Evolutionary conservation across 2,329 filamentous ascomycete genomes (phyloP).

Genomic region (Fusarium mundagurra): DNA sequence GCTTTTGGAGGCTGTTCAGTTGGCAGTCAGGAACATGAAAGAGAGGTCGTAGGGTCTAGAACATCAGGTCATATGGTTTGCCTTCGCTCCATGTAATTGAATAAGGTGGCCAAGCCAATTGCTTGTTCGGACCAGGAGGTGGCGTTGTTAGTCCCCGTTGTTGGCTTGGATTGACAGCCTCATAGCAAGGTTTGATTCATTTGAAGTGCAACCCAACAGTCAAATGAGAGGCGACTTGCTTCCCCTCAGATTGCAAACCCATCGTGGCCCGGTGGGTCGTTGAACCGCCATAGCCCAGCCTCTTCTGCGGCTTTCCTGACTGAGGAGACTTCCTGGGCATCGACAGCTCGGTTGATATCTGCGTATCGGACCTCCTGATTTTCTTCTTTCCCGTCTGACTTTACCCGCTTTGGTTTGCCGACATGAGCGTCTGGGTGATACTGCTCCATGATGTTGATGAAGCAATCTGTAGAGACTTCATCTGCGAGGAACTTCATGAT

Average conservation of each 20-base stretch:
- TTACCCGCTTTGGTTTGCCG: constrained; percentile 67
- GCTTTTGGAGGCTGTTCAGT: constrained; percentile 23
- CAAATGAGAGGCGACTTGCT: constrained; percentile 11
- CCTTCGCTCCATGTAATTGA: background rate
- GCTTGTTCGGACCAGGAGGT: constrained; percentile 19
- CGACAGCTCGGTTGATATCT: constrained; percentile 77
- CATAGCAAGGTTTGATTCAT: constrained; percentile 6
- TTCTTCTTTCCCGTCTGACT: constrained; percentile 52
- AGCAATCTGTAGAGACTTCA: constrained; percentile 77
- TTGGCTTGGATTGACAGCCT: constrained; percentile 27
- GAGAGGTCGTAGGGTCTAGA: constrained; percentile 12
- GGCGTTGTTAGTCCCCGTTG: constrained; percentile 23
- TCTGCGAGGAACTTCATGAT: constrained; percentile 82
- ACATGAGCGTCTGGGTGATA: constrained; percentile 85
- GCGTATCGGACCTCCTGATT: constrained; percentile 69
- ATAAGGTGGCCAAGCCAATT: constrained; percentile 19
- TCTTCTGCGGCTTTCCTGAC: constrained; percentile 74
- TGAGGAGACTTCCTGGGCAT: constrained; percentile 68
- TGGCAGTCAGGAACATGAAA: constrained; percentile 10
- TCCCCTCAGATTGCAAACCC: constrained; percentile 59
- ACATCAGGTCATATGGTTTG: constrained; percentile 7
- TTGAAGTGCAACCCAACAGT: background rate
- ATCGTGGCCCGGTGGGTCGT: constrained; percentile 67
- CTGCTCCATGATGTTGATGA: constrained; percentile 91
- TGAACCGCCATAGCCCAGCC: constrained; percentile 82